Evolutionary conservation across 2,329 filamentous ascomycete species (phyloP), one percentile per base, ranked within the genome.

Genomic region (Talaromyces sp.): DNA sequence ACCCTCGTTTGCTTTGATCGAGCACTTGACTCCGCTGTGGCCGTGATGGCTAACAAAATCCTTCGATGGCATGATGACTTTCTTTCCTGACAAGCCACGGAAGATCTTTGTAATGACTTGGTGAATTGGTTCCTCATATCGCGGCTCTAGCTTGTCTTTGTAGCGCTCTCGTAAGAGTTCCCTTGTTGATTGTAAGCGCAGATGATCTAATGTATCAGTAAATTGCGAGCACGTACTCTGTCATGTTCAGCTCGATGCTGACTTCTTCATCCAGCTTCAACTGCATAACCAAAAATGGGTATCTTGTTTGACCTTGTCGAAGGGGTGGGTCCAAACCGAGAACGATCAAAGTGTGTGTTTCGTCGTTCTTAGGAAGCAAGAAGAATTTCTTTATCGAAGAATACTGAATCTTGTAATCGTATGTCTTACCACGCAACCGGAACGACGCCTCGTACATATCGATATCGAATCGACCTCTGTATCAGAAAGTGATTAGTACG

Each of bases 351-450:
- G 91, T 93, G 77, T 99, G 95, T 72, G 95, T 87, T 70, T 99
- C 95, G 77, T 99, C 95, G n/a, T 95, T 95, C 82, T 99, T 99
- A 57, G 95, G 95, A 6, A 99, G 87, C 35, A 98, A 87, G 89
- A 99, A 97, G 77, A 98, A 98, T 78, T 98, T 98, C 84, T 99
- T 99, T 81, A 98, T 93, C 59, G 90, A 88, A 65, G 97, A 92
- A 80, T 97, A 99, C 78, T 97, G 93, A 70, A 99, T 98, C 86
- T 99, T 99, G 87, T 99, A 99, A 82, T 99, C 96, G 83, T 99
- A 99, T 27, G 95, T 99, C 82, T 99, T 99, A 74, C 95, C 95
- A 70, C 95, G 94, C 68, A 99, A 86, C 68, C 95, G 90, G 86
- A 99, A 98, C 2, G 95, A 98, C 17, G 88, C 90, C 79, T 98